A percentile compares a stretch with the other conserved stretches of the same genome.
These are phyloP conservation scores for Singerocomus inundabilis DNA, from an alignment of 1,284 basidiomycete species.

Conservation along the genomic window DNA sequence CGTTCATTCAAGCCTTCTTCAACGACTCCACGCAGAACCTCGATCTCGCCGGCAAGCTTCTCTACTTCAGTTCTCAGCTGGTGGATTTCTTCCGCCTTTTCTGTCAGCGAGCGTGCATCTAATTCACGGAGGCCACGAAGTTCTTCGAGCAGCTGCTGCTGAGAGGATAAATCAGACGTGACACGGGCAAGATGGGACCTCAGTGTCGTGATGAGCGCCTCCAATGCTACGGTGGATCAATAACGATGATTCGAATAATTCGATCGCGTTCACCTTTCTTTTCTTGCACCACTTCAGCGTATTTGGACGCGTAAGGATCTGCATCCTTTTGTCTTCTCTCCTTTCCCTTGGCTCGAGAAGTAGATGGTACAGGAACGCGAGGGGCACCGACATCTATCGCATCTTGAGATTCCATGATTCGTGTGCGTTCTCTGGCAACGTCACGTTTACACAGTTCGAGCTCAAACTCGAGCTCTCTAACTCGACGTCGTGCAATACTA, in stretches of 20 bases:
- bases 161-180: slow-evolving; percentile 72
- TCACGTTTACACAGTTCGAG: slow-evolving; percentile 75
- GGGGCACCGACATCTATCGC: slow-evolving; percentile 29
- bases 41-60: slow-evolving; percentile 75
- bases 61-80: slow-evolving; percentile 67
- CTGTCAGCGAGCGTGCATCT: slow-evolving; percentile 58
- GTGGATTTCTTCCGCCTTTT: slow-evolving; percentile 63
- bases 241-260: neutral
- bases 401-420: slow-evolving; percentile 55
- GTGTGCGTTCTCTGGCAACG: slow-evolving; percentile 63
- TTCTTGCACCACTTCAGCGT: slow-evolving; percentile 75
- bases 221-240: slow-evolving; percentile 54
- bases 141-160: slow-evolving; percentile 63
- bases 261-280: slow-evolving; percentile 65
- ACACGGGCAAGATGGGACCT: slow-evolving; percentile 73
- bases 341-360: slow-evolving; percentile 33
- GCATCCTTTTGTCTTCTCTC: slow-evolving; percentile 37
- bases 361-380: slow-evolving; percentile 19
- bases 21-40: slow-evolving; percentile 77
- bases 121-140: slow-evolving; percentile 62
- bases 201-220: slow-evolving; percentile 70
- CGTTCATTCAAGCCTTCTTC: slow-evolving; percentile 80
- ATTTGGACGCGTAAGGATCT: slow-evolving; percentile 46
- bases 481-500: slow-evolving; percentile 69
- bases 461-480: slow-evolving; percentile 80